phyloP scores from a whole-genome alignment of 1,284 basidiomycete genomes.

The Uromyces viciae-fabae region DNA sequence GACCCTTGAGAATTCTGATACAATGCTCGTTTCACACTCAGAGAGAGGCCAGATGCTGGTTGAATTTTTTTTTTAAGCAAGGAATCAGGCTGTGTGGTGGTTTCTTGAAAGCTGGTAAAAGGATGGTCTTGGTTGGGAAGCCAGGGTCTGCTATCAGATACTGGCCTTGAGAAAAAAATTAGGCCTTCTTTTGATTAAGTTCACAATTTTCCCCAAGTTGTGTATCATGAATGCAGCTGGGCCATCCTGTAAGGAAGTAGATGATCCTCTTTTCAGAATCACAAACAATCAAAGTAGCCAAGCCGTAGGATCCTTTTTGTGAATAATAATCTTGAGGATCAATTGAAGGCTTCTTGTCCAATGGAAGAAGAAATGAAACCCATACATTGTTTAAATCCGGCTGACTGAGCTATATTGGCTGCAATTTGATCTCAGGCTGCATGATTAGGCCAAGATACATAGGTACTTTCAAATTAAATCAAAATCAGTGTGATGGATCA shows the following conservation, averaged over 20 bases:
- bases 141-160: neutral
- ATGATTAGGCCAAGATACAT: neutral
- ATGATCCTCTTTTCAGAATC: neutral
- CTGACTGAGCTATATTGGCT: neutral
- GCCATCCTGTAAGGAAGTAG: conserved; percentile 5
- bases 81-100: neutral
- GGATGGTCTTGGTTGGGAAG: neutral
- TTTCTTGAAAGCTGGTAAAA: conserved; percentile 12
- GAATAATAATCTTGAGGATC: conserved; percentile 4
- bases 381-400: conserved; percentile 3
- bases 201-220: neutral
- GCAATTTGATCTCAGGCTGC: neutral
- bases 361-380: conserved; percentile 1
- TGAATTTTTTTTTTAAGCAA: neutral
- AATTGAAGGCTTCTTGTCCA: conserved; percentile 1
- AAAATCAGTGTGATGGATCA: neutral
- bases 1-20: conserved; percentile 19
- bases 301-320: neutral
- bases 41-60: neutral
- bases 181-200: neutral
- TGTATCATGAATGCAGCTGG: neutral
- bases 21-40: conserved; percentile 16
- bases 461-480: neutral
- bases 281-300: neutral
- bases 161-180: neutral